A percentile compares a stretch with the other conserved stretches of the same genome.
Conservation (phyloP, 2,329 filamentous ascomycete genomes). For the Ophiostoma tasmaniense region DNA sequence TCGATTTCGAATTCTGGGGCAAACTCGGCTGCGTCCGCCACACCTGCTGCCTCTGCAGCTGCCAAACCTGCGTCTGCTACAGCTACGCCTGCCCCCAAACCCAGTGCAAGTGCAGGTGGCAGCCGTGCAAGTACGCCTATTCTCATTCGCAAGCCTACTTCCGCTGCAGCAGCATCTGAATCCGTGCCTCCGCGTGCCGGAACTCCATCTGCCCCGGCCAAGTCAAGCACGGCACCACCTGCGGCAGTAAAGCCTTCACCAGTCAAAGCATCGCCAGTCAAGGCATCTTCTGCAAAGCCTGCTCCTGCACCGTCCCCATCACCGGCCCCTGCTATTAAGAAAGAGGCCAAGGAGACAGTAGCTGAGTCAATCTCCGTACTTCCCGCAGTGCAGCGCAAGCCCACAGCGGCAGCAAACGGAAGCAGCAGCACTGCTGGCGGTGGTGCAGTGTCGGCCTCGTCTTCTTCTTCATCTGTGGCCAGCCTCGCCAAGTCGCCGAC, state of each 20-base stretch:
- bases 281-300: slow-evolving; percentile 3
- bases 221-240: neutral
- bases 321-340: neutral
- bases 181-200: neutral
- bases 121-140: slow-evolving; percentile 12
- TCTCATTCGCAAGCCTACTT: slow-evolving; percentile 23
- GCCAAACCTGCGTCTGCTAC: neutral
- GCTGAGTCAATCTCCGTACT: slow-evolving; percentile 25
- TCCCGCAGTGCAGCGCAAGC: slow-evolving; percentile 14
- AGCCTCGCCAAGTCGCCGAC: slow-evolving; percentile 11
- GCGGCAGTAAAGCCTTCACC: slow-evolving; percentile 4
- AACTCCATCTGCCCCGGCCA: neutral
- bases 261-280: neutral
- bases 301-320: neutral
- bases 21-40: neutral
- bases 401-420: neutral
- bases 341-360: slow-evolving; percentile 9
- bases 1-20: neutral
- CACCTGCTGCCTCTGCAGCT: neutral
- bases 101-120: neutral
- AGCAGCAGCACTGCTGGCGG: neutral
- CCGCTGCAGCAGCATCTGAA: neutral
- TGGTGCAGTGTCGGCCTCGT: neutral
- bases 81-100: neutral
- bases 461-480: neutral